Percentiles rank a stretch among this genome's conserved stretches.
Evolutionary conservation across 1,284 basidiomycete genomes (phyloP).

Genomic region (Pseudozyma thailandica): DNA sequence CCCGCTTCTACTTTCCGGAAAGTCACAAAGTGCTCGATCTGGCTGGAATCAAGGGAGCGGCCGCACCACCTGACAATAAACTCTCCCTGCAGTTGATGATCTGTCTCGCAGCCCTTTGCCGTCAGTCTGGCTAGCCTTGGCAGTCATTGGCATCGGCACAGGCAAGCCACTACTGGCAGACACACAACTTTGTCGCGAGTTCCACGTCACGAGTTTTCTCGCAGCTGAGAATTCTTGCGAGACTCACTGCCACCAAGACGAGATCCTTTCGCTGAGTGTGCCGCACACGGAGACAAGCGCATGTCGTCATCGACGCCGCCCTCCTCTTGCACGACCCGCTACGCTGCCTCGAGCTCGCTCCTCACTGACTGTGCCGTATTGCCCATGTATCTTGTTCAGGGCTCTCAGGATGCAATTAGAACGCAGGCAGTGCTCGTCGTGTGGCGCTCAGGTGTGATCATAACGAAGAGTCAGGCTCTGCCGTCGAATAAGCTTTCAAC

Average conservation of each 20-base stretch:
- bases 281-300: neutral
- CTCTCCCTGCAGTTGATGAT: neutral
- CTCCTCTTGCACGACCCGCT: too few relatives aligned
- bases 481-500: too few relatives aligned
- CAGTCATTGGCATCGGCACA: slow-evolving; percentile 1
- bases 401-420: too few relatives aligned
- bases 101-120: too few relatives aligned
- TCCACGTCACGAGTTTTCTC: neutral
- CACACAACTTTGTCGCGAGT: too few relatives aligned
- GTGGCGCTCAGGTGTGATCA: neutral
- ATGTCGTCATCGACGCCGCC: slow-evolving; percentile 29
- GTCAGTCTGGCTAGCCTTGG: too few relatives aligned
- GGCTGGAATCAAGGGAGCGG: too few relatives aligned
- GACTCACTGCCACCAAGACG: neutral
- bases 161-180: neutral
- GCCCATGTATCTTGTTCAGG: too few relatives aligned
- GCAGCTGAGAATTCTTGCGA: too few relatives aligned
- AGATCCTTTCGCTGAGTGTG: slow-evolving; percentile 1
- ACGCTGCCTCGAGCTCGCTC: too few relatives aligned
- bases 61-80: neutral
- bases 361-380: too few relatives aligned
- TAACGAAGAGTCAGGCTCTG: too few relatives aligned
- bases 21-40: neutral
- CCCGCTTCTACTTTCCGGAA: neutral
- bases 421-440: neutral